Percentiles rank a stretch among this genome's conserved stretches.
Evolutionary conservation across 1,284 basidiomycete genomes (phyloP).

Genomic region (Xerocomus nothofagi): DNA sequence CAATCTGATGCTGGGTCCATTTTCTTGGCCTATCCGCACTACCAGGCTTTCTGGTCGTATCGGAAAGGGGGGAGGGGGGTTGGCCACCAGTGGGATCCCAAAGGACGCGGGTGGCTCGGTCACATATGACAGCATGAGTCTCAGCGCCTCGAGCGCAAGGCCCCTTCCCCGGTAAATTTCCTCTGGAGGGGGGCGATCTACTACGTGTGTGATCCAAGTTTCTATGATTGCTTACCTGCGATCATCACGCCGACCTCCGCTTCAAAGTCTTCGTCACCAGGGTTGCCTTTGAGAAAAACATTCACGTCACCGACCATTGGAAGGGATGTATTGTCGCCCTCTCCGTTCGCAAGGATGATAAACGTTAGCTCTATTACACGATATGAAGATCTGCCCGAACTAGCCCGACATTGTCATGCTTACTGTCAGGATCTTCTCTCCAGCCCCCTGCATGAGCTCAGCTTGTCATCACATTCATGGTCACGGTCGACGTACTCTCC

Average conservation of each 20-base stretch:
- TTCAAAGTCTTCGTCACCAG: slow-evolving; percentile 48
- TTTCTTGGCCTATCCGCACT: slow-evolving; percentile 54
- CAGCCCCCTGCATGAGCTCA: slow-evolving; percentile 62
- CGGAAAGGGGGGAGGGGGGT: slow-evolving; percentile 34
- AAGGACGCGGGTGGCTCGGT: slow-evolving; percentile 36
- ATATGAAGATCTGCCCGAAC: not conserved
- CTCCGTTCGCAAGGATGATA: slow-evolving; percentile 66
- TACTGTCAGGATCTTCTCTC: slow-evolving; percentile 86
- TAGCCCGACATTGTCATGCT: not conserved
- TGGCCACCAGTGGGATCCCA: slow-evolving; percentile 8
- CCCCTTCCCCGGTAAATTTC: slow-evolving; percentile 63
- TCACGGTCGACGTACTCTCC: slow-evolving; percentile 66
- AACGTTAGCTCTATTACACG: slow-evolving; percentile 78
- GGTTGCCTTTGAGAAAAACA: slow-evolving; percentile 72
- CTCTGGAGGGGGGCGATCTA: slow-evolving; percentile 42
- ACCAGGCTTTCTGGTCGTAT: slow-evolving; percentile 47
- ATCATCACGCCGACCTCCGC: slow-evolving; percentile 84
- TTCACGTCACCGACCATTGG: slow-evolving; percentile 94
- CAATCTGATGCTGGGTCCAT: slow-evolving; percentile 48
- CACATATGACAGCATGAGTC: slow-evolving; percentile 64
- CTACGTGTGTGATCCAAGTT: slow-evolving; percentile 1
- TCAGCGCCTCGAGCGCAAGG: slow-evolving; percentile 63
- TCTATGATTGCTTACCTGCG: slow-evolving; percentile 49
- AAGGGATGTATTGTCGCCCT: slow-evolving; percentile 43
- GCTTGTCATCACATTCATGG: not conserved